Conservation (phyloP, 2,329 filamentous ascomycete species). For the Aspergillus arachidicola region DNA sequence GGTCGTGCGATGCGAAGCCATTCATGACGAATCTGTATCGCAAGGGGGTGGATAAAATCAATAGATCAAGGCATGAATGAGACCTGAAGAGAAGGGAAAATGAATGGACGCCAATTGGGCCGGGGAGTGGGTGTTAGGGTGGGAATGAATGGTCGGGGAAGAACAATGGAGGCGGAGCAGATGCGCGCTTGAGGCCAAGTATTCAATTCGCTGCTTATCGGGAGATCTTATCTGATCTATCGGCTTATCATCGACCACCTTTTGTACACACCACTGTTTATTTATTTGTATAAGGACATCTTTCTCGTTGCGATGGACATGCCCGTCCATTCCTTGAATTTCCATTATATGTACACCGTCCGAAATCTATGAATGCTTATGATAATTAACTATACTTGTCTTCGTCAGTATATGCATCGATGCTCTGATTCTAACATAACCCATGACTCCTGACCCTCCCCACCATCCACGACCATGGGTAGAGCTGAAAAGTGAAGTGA, state of each 20-base stretch:
- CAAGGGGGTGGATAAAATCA: constrained; percentile 14
- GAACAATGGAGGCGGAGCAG: constrained; percentile 2
- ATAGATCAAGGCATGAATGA: constrained; percentile 30
- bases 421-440: constrained; percentile 22
- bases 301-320: not conserved
- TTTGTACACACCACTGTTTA: not conserved
- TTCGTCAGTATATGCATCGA: constrained; percentile 16
- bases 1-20: constrained; percentile 69
- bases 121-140: not conserved
- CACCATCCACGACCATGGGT: constrained; percentile 2
- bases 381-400: constrained; percentile 4
- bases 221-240: constrained; percentile 10
- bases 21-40: constrained; percentile 62
- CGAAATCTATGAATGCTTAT: not conserved
- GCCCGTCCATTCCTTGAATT: not conserved
- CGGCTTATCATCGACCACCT: not conserved
- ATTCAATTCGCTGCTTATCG: constrained; percentile 13
- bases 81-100: constrained; percentile 8
- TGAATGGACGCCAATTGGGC: constrained; percentile 4
- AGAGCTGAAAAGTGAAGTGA: constrained; percentile 3
- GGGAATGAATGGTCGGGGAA: constrained; percentile 6
- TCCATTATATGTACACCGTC: constrained; percentile 3
- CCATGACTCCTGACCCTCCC: constrained; percentile 8
- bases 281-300: not conserved
- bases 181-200: constrained; percentile 24